Percentiles rank a stretch among this genome's conserved stretches.
Evolutionary conservation across 2,329 filamentous ascomycete species (phyloP).

Genomic region (Gaeumannomyces sp.): DNA sequence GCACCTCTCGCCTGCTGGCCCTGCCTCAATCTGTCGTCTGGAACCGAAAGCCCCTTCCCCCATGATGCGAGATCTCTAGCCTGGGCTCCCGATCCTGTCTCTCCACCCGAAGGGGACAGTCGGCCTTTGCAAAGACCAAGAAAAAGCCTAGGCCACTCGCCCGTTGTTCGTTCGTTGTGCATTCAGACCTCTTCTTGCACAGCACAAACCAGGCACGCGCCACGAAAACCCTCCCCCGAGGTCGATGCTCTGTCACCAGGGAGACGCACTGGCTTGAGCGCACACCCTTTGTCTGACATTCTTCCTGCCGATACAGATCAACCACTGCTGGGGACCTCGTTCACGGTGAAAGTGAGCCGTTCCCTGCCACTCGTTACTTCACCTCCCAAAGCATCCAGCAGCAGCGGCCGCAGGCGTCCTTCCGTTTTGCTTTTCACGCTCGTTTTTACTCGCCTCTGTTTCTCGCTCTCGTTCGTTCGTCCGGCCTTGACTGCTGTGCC

Average conservation of each 20-base stretch:
- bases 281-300: not conserved
- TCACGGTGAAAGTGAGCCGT: constrained; percentile 43
- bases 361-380: constrained; percentile 32
- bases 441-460: not conserved
- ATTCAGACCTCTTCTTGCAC: not conserved
- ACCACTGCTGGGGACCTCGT: constrained; percentile 16
- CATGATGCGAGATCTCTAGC: not conserved
- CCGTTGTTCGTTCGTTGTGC: not conserved
- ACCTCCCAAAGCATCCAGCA: constrained; percentile 17
- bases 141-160: too few species aligned
- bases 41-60: not conserved
- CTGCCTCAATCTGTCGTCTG: not conserved
- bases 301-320: not conserved
- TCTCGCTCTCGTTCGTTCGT: constrained; percentile 3
- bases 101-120: not conserved
- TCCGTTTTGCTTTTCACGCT: constrained; percentile 6
- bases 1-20: not conserved
- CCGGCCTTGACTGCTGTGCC: constrained; percentile 2
- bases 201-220: not conserved
- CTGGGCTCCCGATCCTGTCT: not conserved
- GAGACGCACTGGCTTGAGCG: not conserved
- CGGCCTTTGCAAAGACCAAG: not conserved
- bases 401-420: constrained; percentile 52
- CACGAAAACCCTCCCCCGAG: not conserved
- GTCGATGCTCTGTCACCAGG: not conserved